Evolutionary conservation across 2,329 filamentous ascomycete species (phyloP).

Genomic region (Penicillium vulpinum): DNA sequence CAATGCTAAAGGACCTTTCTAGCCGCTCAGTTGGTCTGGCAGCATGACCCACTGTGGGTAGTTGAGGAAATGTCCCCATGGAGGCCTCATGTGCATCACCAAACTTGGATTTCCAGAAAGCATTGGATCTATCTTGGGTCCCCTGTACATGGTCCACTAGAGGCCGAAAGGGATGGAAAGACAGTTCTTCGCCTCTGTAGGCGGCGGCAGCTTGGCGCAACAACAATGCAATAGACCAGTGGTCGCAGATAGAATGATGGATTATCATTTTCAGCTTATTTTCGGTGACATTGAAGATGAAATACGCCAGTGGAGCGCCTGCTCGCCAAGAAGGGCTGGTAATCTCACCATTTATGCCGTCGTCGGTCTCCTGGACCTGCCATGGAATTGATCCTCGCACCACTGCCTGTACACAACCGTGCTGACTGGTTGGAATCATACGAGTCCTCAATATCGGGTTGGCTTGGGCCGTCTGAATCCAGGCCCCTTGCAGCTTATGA

Average conservation of each 20-base stretch:
- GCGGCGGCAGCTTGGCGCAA: constrained; percentile 12
- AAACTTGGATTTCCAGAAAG: neutral
- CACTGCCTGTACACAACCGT: constrained; percentile 14
- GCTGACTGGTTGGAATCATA: constrained; percentile 9
- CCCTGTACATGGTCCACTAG: constrained; percentile 14
- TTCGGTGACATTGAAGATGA: constrained; percentile 2
- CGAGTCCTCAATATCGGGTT: constrained; percentile 17
- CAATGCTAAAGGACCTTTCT: neutral
- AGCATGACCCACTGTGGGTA: constrained; percentile 8
- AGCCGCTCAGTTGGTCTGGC: neutral
- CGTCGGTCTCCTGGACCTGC: neutral
- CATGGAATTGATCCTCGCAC: constrained; percentile 8
- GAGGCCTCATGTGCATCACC: neutral
- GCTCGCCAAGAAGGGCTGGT: neutral
- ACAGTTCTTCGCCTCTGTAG: constrained; percentile 11
- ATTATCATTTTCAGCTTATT: constrained; percentile 3
- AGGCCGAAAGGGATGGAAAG: constrained; percentile 12
- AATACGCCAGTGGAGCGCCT: constrained; percentile 8
- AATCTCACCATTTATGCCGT: neutral
- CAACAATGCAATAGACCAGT: constrained; percentile 21
- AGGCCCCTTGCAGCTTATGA: neutral
- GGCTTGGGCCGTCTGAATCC: constrained; percentile 8
- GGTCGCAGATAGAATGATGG: constrained; percentile 22
- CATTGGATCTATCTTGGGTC: neutral
- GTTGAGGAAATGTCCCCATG: neutral